phyloP scores from a whole-genome alignment of 2,329 filamentous ascomycete genomes.

The Bipolaris cookei region DNA sequence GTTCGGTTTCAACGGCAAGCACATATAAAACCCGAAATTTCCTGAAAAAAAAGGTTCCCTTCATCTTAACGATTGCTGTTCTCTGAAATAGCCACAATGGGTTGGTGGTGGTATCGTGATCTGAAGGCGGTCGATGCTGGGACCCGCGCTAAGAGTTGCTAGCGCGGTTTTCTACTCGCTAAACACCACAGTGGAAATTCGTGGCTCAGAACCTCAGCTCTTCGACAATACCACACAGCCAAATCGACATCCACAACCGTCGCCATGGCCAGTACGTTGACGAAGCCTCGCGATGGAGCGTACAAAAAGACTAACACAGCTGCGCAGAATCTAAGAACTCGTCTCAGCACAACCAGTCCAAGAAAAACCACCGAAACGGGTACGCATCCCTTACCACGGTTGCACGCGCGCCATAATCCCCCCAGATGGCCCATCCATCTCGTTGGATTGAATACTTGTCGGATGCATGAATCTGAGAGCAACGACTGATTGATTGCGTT shows the following conservation, averaged over 20 bases:
- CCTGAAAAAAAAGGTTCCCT: too few relatives aligned
- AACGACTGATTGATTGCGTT: constrained; percentile 28
- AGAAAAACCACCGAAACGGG: constrained; percentile 99
- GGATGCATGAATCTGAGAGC: constrained; percentile 7
- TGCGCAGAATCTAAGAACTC: constrained; percentile 97
- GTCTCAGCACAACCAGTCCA: constrained; percentile 97
- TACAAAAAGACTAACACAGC: constrained; percentile 19
- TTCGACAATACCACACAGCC: constrained; percentile 39
- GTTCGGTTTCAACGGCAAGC: not conserved
- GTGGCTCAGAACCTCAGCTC: constrained; percentile 21
- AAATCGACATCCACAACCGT: constrained; percentile 50
- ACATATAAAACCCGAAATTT: not conserved
- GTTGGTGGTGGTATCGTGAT: not conserved
- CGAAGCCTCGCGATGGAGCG: not conserved
- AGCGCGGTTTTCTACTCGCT: constrained; percentile 22
- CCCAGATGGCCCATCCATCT: not conserved
- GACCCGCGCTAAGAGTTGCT: constrained; percentile 9
- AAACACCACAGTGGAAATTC: constrained; percentile 25
- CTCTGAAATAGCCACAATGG: not conserved
- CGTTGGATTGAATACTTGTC: not conserved
- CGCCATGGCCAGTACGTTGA: constrained; percentile 73
- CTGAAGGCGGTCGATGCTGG: constrained; percentile 4
- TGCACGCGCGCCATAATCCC: constrained; percentile 19
- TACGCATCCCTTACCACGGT: constrained; percentile 59
- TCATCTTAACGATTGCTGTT: not conserved